Percentiles rank a stretch among this genome's conserved stretches.
Evolutionary conservation across 805 yeast genomes (phyloP).

Genomic region (Isabelozyma rhagii): DNA sequence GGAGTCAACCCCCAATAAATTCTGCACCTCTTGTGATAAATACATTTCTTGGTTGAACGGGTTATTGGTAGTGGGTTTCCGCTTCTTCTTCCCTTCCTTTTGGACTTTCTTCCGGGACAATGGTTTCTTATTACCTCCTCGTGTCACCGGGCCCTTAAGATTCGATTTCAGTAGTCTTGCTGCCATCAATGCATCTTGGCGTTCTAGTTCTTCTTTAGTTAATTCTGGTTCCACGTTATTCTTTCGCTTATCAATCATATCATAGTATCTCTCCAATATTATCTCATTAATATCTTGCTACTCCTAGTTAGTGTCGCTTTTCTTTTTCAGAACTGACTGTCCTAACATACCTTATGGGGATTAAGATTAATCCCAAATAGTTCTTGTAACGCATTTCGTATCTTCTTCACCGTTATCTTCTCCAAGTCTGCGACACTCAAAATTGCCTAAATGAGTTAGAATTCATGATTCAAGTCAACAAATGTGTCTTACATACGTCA

Average conservation of each 20-base stretch:
- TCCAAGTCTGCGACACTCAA: conserved; percentile 67
- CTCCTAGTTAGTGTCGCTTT: conserved; percentile 11
- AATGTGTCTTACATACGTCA: conserved; percentile 44
- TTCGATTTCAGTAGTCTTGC: conserved; percentile 41
- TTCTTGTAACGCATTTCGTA: conserved; percentile 70
- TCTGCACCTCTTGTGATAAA: conserved; percentile 50
- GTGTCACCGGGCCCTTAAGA: conserved; percentile 14
- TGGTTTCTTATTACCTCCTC: conserved; percentile 9
- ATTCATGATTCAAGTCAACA: background rate
- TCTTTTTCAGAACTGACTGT: background rate
- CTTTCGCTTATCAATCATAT: conserved; percentile 39
- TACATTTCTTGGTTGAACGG: conserved; percentile 42
- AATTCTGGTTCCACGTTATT: conserved; percentile 18
- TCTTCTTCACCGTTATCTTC: conserved; percentile 65
- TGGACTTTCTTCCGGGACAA: conserved; percentile 9
- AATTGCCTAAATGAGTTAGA: conserved; percentile 53
- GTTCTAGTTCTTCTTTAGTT: conserved; percentile 33
- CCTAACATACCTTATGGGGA: conserved; percentile 38
- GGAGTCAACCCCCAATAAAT: conserved; percentile 39
- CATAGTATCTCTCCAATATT: conserved; percentile 56
- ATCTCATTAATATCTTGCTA: conserved; percentile 58
- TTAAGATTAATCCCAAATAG: conserved; percentile 56
- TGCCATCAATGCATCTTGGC: conserved; percentile 52
- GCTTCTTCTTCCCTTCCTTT: conserved; percentile 7
- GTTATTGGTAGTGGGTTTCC: conserved; percentile 24